A percentile compares a stretch with the other conserved stretches of the same genome.
Conservation (phyloP, 2,329 filamentous ascomycete species). For the Penicillium sp. region DNA sequence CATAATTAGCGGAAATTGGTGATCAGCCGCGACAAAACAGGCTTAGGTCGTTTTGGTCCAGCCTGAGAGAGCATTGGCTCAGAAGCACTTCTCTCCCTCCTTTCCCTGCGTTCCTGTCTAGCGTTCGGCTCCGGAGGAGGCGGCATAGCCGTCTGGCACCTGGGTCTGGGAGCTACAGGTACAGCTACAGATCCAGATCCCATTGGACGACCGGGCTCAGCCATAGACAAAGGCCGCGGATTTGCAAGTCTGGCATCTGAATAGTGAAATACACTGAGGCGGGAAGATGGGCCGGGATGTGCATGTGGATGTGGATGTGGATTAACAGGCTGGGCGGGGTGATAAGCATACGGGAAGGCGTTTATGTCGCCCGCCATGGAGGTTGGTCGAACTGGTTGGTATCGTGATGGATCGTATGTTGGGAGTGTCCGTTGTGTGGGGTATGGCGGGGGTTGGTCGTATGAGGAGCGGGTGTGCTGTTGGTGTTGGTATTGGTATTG, state of each 20-base stretch:
- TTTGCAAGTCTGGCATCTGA: conserved; percentile 19
- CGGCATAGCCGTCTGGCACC: conserved; percentile 15
- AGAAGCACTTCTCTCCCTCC: conserved; percentile 21
- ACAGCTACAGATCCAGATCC: not conserved
- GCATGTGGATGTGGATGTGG: not conserved
- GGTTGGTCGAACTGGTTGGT: conserved; percentile 21
- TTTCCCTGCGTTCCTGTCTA: conserved; percentile 7
- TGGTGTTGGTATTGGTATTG: conserved; percentile 4
- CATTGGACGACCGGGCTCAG: not conserved
- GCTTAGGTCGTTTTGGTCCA: conserved; percentile 30
- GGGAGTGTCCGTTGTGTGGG: conserved; percentile 29
- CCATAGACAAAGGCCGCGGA: conserved; percentile 13
- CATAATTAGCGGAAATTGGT: conserved; percentile 30
- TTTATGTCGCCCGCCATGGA: conserved; percentile 7
- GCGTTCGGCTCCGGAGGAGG: not conserved
- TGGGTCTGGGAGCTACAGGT: not conserved
- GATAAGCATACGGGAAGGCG: conserved; percentile 8
- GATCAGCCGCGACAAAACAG: conserved; percentile 35
- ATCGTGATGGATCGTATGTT: conserved; percentile 36
- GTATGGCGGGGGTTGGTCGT: conserved; percentile 30
- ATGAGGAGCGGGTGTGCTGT: conserved; percentile 18
- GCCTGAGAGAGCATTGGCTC: conserved; percentile 18
- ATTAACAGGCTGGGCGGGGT: conserved; percentile 3
- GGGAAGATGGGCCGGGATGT: conserved; percentile 18
- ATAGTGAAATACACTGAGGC: conserved; percentile 22